Evolutionary conservation across 2,329 filamentous ascomycete species (phyloP), one percentile per base, ranked within the genome.

Genomic region (Beauveria rudraprayagi): DNA sequence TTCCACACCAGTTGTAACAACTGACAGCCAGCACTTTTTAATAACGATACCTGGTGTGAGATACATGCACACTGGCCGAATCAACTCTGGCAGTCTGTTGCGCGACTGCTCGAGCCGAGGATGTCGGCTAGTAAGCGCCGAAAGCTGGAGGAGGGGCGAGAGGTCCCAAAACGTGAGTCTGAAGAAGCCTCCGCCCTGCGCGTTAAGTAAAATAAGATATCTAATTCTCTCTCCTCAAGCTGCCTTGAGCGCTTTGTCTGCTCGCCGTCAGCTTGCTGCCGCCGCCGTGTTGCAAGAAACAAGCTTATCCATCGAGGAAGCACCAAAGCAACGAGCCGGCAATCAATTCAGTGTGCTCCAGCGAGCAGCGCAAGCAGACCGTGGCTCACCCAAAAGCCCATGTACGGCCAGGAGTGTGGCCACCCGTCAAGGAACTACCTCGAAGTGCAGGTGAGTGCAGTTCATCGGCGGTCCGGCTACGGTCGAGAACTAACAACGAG

Each of bases 181-280:
- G 2, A 11, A 3, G 22, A 9, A 40, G 5, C 19, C 5, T 53
- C 11, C 46, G 10, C 22, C 10, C 9, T 5, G 46, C n/a, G 11
- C 14, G 6, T 4, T 28, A 17, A 51, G 14, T 6, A 30, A 16
- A 28, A 5, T 3, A 30, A 14, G 7, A 7, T 22, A 9, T 24
- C 37, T 52, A 5, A 57, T 26, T 28, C 1, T 44, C n/a, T 24
- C 44, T 19, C 2, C n/a, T 60, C 7, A 52, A 62, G 61, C 70
- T 46, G 73, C 74, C n/a, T 64, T 75, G n/a, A 75, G 72, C 63
- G 73, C 74, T 6, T 64, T 76, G 22, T 70, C 73, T 40, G 74
- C 73, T 62, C 69, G 72, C 16, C 69, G 73, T 34, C 70, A 68
- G 11, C 64, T 69, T 19, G 65, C 61, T 17, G 64, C 63, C 17